Conservation (phyloP, 345 rosid genomes). For the Rhodomyrtus tomentosa region DNA sequence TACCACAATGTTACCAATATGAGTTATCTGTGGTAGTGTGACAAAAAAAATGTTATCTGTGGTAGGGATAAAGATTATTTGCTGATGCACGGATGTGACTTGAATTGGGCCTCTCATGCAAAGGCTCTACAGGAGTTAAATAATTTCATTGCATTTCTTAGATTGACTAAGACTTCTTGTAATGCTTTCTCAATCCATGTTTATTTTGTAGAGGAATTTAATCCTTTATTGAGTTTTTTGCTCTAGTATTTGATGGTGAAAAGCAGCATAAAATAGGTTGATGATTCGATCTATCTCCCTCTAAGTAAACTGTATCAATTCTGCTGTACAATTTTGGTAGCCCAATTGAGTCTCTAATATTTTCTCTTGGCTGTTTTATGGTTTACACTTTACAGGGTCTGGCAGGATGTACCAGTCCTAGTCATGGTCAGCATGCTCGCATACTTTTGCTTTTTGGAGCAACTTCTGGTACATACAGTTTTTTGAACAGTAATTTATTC, state of each 20-base stretch:
- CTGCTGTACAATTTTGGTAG: not conserved
- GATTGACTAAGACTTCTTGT: not conserved
- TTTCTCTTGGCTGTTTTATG: not conserved
- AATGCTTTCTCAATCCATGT: not conserved
- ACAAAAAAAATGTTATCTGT: not conserved
- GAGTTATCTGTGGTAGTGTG: not conserved
- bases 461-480: constrained; percentile 25
- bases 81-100: not conserved
- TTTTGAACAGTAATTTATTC: not conserved
- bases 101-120: not conserved
- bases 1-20: not conserved
- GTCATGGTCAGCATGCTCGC: constrained; percentile 63
- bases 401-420: constrained; percentile 49
- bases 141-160: not conserved
- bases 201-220: not conserved
- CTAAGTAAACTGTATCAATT: not conserved
- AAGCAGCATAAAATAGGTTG: not conserved
- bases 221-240: not conserved
- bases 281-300: not conserved
- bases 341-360: not conserved
- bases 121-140: not conserved
- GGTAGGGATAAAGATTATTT: not conserved
- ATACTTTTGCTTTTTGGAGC: constrained; percentile 60
- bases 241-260: not conserved
- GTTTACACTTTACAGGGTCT: constrained; percentile 28